Evolutionary conservation across 2,329 filamentous ascomycete species (phyloP), one percentile per base, ranked within the genome.

Genomic region (Fusarium domesticum): DNA sequence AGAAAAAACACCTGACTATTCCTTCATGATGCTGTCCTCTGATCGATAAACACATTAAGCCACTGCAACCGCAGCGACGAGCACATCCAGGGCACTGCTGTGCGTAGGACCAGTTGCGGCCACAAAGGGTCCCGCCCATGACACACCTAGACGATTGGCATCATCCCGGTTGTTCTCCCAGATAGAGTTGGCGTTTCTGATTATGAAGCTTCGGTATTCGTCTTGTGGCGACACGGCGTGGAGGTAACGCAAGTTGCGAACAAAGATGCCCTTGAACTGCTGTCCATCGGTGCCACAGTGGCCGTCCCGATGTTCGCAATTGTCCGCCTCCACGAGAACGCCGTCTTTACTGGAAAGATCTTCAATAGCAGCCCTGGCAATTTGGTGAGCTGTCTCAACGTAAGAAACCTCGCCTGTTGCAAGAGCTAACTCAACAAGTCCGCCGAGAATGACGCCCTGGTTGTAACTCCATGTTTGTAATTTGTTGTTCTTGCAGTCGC

Each of bases 201-300:
- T 62, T 43, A 89, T 77, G 43, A 83, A 82, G 2, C 67, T 60
- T 11, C 64, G 67, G 57, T 81, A 84, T 8, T 62, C 61, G 3
- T 70, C 61, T 30, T 76, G 67, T 0, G 77, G 76, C 1, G 72
- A 73, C 3, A 65, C 75, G 1, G 66, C 58, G 17, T 84, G 70
- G 25, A 89, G 64, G 42, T 77, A 75, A 25, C 74, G 71, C 16
- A 89, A 66, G 58, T 86, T 86, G 16, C 83, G 75, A 14, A 79
- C 72, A 51, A 88, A 87, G 28, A 88, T 71, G 4, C 85, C 85
- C 64, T 89, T 89, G 74, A 89, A 89, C 57, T 86, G 81, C 25
- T 78, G 72, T 2, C 72, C 76, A 47, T 83, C 76, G 15, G 58
- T 62, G 10, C 68, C 70, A 42, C 72, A 78, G 51, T 68, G 53